These are phyloP conservation scores for Populus hybrid DNA, from an alignment of 441 rosid genomes.

Conservation along the genomic window DNA sequence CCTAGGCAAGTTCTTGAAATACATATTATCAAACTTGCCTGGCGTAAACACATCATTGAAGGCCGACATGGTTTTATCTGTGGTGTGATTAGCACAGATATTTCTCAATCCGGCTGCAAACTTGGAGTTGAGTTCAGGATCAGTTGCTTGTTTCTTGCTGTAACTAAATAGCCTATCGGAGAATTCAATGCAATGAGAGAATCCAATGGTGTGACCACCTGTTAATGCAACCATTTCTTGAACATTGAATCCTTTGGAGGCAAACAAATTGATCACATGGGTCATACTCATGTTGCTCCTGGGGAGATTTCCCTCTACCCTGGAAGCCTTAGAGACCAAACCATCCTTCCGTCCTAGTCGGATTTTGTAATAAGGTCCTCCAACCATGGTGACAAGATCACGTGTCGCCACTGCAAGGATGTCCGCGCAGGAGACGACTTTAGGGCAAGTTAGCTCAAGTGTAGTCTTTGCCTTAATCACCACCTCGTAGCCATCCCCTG, in stretches of 20 bases:
- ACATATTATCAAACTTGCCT: conserved; percentile 77
- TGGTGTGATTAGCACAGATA: conserved; percentile 52
- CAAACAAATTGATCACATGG: conserved; percentile 38
- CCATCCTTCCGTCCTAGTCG: conserved; percentile 64
- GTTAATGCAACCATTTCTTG: conserved; percentile 63
- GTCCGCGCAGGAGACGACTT: conserved; percentile 59
- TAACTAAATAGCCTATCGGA: conserved; percentile 40
- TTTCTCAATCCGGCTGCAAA: conserved; percentile 43
- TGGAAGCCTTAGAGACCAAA: conserved; percentile 35
- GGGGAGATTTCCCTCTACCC: conserved; percentile 39
- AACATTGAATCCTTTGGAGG: conserved; percentile 30
- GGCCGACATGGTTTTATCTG: conserved; percentile 51
- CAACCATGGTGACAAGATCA: conserved; percentile 59
- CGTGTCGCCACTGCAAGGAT: conserved; percentile 58
- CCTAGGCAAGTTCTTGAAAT: conserved; percentile 47
- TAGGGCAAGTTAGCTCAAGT: conserved; percentile 64
- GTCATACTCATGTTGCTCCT: conserved; percentile 35
- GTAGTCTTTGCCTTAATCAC: conserved; percentile 53
- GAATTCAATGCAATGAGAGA: conserved; percentile 73
- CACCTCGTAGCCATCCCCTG: conserved; percentile 74
- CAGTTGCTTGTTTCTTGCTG: conserved; percentile 30
- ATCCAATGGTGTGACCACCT: conserved; percentile 79
- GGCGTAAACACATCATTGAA: conserved; percentile 71
- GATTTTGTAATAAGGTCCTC: conserved; percentile 53
- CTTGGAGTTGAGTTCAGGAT: conserved; percentile 28